Evolutionary conservation across 371 early-diverging fungal genomes (phyloP).

Genomic region (Mortierella sp.): DNA sequence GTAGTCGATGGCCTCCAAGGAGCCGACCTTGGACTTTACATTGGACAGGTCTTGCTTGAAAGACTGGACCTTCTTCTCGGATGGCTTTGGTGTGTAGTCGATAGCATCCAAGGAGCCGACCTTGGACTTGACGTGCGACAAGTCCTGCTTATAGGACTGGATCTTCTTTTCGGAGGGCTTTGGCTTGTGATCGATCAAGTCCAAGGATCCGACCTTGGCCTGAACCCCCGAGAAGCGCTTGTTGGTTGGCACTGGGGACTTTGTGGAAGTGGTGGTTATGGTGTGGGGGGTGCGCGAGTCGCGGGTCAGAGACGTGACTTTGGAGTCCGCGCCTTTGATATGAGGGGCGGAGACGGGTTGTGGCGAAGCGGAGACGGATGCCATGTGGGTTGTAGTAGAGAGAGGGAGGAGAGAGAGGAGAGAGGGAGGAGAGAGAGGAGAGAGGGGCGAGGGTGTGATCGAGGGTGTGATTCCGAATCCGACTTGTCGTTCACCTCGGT

Average conservation of each 20-base stretch:
- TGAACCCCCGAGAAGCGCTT: constrained; percentile 1
- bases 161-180: constrained; percentile 29
- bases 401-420: background rate
- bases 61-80: constrained; percentile 20
- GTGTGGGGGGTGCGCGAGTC: constrained; percentile 7
- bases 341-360: constrained; percentile 16
- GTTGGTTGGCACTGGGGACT: constrained; percentile 9
- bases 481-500: no score
- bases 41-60: constrained; percentile 40
- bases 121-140: background rate
- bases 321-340: constrained; percentile 19
- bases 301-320: constrained; percentile 9
- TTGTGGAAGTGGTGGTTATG: constrained; percentile 10
- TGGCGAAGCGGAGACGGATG: constrained; percentile 27
- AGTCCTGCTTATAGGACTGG: constrained; percentile 9
- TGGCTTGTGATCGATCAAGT: constrained; percentile 19
- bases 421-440: background rate
- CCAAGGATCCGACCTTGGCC: constrained; percentile 33
- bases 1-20: no score
- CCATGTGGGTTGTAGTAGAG: constrained; percentile 9
- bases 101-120: background rate
- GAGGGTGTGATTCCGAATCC: no score
- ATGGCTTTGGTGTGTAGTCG: no score
- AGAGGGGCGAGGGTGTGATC: background rate
- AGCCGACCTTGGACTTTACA: constrained; percentile 37